Percentiles rank a stretch among this genome's conserved stretches.
Evolutionary conservation across 441 rosid genomes (phyloP).

Genomic region (Aquilaria agallochum): DNA sequence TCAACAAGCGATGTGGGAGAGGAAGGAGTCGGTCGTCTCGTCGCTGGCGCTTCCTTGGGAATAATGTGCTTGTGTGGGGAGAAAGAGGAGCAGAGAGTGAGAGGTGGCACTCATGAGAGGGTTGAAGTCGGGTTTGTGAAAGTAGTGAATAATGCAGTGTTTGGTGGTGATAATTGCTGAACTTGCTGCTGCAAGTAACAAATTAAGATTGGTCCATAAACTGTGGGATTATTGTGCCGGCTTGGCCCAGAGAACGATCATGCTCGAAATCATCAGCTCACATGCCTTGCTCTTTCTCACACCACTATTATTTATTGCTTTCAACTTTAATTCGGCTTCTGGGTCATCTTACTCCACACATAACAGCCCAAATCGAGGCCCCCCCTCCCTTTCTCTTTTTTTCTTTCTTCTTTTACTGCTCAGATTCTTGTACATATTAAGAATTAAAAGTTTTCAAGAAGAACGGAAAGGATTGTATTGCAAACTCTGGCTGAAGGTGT

Average conservation of each 20-base stretch:
- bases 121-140: constrained; percentile 15
- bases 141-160: constrained; percentile 40
- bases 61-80: constrained; percentile 31
- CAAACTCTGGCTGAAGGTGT: no score
- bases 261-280: constrained; percentile 15
- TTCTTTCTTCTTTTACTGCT: no score
- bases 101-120: constrained; percentile 3
- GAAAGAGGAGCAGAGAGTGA: constrained; percentile 6
- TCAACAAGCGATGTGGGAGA: constrained; percentile 40
- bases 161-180: constrained; percentile 29
- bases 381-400: no score
- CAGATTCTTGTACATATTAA: no score
- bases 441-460: no score
- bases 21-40: no score
- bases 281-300: constrained; percentile 26
- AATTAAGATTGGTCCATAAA: constrained; percentile 13
- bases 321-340: no score
- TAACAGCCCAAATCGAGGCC: no score
- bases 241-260: constrained; percentile 21
- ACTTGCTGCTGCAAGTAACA: constrained; percentile 22
- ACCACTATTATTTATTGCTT: constrained; percentile 10
- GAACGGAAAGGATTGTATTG: no score
- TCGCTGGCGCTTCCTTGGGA: constrained; percentile 10
- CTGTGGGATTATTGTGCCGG: constrained; percentile 41
- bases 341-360: no score